Conservation (phyloP, 345 rosid species). For the Syzygium aqueum region DNA sequence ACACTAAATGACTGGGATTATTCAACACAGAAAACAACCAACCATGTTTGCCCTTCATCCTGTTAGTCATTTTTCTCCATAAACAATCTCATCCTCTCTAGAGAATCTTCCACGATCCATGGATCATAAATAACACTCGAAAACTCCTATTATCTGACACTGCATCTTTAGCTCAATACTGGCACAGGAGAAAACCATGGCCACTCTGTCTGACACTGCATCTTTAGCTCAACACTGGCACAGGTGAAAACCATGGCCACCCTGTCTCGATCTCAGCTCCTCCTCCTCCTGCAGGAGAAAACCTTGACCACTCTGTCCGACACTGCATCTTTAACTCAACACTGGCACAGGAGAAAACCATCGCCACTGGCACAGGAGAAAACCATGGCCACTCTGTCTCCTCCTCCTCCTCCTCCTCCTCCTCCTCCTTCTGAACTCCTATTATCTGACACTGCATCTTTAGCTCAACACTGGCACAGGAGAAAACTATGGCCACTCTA, state of each 20-base stretch:
- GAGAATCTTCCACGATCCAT: neutral
- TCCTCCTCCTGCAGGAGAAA: neutral
- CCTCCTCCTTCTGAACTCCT: no score
- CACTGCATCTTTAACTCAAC: no score
- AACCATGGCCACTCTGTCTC: no score
- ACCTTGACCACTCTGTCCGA: no score
- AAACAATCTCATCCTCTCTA: neutral
- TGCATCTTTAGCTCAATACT: neutral
- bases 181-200: neutral
- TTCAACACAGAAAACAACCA: neutral
- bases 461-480: neutral
- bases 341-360: no score
- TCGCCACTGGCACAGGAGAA: no score
- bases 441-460: neutral
- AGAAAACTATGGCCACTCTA: constrained; percentile 3
- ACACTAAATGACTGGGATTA: neutral
- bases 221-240: neutral
- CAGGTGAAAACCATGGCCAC: constrained; percentile 5
- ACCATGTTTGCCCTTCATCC: neutral
- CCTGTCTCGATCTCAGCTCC: neutral
- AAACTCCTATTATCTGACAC: neutral
- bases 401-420: no score
- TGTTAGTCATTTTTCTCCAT: neutral
- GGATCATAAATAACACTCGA: neutral
- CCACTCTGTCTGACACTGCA: neutral